A percentile compares a stretch with the other conserved stretches of the same genome.
Evolutionary conservation across 805 yeast genomes (phyloP).

Genomic region (Barnettozyma californica): DNA sequence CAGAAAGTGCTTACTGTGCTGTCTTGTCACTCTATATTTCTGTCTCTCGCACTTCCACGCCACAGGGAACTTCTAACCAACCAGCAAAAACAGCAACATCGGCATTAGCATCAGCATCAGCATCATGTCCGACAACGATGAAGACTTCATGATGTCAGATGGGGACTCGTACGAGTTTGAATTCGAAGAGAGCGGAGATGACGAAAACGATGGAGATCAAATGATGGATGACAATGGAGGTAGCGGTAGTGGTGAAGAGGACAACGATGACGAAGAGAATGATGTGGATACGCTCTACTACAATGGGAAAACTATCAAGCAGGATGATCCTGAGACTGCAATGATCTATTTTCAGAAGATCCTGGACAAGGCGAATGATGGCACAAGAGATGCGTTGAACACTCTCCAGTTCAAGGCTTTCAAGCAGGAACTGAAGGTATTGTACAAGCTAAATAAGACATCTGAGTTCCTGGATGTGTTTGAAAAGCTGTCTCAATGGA

Average conservation of each 20-base stretch:
- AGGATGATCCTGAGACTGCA: slow-evolving; percentile 22
- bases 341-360: slow-evolving; percentile 13
- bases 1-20: too few species aligned
- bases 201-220: slow-evolving; percentile 2
- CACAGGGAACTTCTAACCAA: too few species aligned
- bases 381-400: slow-evolving; percentile 28
- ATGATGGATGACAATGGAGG: slow-evolving; percentile 7
- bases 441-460: slow-evolving; percentile 16
- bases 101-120: too few species aligned
- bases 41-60: too few species aligned
- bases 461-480: slow-evolving; percentile 10
- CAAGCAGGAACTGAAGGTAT: slow-evolving; percentile 22
- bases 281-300: slow-evolving; percentile 27
- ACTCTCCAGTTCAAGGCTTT: slow-evolving; percentile 20
- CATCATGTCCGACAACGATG: slow-evolving; percentile 25
- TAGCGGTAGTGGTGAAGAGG: slow-evolving; percentile 10
- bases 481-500: slow-evolving; percentile 8
- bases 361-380: slow-evolving; percentile 30
- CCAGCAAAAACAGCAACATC: too few species aligned
- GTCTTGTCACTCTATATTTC: too few species aligned
- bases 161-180: slow-evolving; percentile 26
- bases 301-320: slow-evolving; percentile 22
- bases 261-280: slow-evolving; percentile 19
- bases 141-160: slow-evolving; percentile 27
- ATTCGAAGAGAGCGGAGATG: slow-evolving; percentile 21